Evolutionary conservation across 306 rosid species (phyloP), one percentile per base, ranked within the genome.

Genomic region (Gastrolobium bilobum): DNA sequence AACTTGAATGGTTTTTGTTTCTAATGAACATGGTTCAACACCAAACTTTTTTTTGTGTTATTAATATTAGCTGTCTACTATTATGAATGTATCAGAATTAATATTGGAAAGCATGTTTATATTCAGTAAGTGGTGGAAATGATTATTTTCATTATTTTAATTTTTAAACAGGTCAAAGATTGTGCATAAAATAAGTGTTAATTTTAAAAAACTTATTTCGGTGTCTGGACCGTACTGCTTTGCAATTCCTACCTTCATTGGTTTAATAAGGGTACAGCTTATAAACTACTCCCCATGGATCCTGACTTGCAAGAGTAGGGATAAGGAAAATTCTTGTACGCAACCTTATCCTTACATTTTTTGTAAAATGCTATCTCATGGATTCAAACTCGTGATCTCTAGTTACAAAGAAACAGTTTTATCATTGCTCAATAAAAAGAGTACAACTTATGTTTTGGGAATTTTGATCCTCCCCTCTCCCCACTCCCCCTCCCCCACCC

Each of bases 1-100:
- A 42, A 15, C 14, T 7, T 3, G 20, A 47, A 71, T 76, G 34
- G 5, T 7, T 76, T 53, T 82, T 57, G 30, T 57, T 40, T 46
- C 69, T 52, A 34, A 5, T 33, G 54, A 39, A 77, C 43, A 62
- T 76, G 47, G 50, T 54, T 42, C 31, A 43, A 43, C 1, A 0
- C 54, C 6, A 35, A 43, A 54, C 58, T 14, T 60, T 71, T 71
- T 43, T 54, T 52, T 46, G 5, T n/a, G 30, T 10, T 44, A 29
- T 59, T 39, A 46, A 42, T 74, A 2, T 48, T 66, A 58, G 57
- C 43, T 50, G 4, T 35, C 56, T 66, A 42, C 20, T 57, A 54
- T 48, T 26, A 15, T 44, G 56, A 50, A 46, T 56, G 34, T 43
- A 54, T 14, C 6, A 2, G 44, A 31, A 40, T 56, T 5, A 10